Conservation (phyloP, 2,329 filamentous ascomycete species). For the Aureobasidium vineae region DNA sequence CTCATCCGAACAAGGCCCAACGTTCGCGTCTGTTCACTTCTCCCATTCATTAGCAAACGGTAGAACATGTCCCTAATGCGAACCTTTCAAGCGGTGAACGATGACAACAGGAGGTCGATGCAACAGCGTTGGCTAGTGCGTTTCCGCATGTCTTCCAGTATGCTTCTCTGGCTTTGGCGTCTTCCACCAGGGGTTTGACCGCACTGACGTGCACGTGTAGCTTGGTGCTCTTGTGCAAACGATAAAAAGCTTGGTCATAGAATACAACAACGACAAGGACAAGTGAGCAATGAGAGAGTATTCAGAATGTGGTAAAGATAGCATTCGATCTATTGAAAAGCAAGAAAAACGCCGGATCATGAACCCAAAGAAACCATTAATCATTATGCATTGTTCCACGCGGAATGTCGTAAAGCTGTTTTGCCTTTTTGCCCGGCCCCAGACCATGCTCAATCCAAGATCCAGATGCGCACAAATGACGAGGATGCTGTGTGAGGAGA, state of each 20-base stretch:
- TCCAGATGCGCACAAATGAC: not conserved
- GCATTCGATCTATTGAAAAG: not conserved
- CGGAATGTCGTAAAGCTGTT: constrained; percentile 1
- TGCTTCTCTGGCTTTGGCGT: too few species aligned
- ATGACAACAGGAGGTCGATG: too few species aligned
- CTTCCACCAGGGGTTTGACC: too few species aligned
- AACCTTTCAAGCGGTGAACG: too few species aligned
- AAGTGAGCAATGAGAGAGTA: too few species aligned
- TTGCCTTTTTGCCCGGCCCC: not conserved
- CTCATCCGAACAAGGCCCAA: not conserved
- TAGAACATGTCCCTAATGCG: too few species aligned
- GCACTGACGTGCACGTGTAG: too few species aligned
- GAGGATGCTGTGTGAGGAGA: not conserved
- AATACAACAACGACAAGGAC: too few species aligned
- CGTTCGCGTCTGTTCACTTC: not conserved
- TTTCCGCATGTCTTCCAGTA: too few species aligned
- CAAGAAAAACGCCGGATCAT: not conserved
- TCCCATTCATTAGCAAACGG: not conserved
- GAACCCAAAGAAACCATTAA: not conserved
- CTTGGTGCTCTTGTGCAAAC: too few species aligned
- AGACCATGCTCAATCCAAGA: not conserved
- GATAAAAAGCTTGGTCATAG: too few species aligned
- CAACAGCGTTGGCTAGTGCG: too few species aligned
- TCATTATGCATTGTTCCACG: constrained; percentile 2
- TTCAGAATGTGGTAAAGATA: not conserved